phyloP scores from a whole-genome alignment of 768 basidiomycete species.

The Boletus pseudo-olivaceus region DNA sequence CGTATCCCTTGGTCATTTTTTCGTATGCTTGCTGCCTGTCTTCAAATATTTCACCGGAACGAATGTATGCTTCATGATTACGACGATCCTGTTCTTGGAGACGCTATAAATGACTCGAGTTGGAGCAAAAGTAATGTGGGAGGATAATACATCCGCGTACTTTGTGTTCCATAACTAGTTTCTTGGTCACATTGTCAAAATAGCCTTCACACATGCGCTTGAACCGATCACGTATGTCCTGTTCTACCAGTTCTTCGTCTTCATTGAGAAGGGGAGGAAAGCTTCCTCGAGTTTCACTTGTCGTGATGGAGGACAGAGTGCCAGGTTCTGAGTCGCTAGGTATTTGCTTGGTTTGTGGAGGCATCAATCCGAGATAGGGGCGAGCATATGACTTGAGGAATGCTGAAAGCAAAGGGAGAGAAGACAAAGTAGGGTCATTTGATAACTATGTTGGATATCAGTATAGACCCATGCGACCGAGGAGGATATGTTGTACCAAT shows the following conservation, averaged over 20 bases:
- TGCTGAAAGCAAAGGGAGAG: constrained; percentile 84
- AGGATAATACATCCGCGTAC: constrained; percentile 39
- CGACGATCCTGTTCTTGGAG: constrained; percentile 95
- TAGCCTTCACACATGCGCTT: constrained; percentile 92
- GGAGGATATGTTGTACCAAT: constrained; percentile 51
- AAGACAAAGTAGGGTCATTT: constrained; percentile 81
- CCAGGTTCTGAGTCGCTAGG: constrained; percentile 52
- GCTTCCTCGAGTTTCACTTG: constrained; percentile 30
- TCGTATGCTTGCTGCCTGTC: constrained; percentile 99
- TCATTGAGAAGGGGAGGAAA: constrained; percentile 46
- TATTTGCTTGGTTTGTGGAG: constrained; percentile 58
- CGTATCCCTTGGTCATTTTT: constrained; percentile 95
- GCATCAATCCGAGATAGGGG: constrained; percentile 79
- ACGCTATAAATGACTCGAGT: constrained; percentile 46
- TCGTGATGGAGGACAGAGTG: constrained; percentile 42
- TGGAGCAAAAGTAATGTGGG: background rate
- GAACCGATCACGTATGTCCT: constrained; percentile 83
- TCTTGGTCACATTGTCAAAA: constrained; percentile 88
- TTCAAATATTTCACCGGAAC: constrained; percentile 98
- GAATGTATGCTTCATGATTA: constrained; percentile 99
- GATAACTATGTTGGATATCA: constrained; percentile 56
- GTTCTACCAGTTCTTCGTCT: constrained; percentile 76
- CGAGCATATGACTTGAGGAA: constrained; percentile 92
- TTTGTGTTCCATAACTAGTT: constrained; percentile 87
- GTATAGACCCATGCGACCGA: constrained; percentile 11